Percentiles rank a stretch among this genome's conserved stretches.
Conservation (phyloP, 495 filamentous ascomycete species). For the Corynascus novoguineensis region DNA sequence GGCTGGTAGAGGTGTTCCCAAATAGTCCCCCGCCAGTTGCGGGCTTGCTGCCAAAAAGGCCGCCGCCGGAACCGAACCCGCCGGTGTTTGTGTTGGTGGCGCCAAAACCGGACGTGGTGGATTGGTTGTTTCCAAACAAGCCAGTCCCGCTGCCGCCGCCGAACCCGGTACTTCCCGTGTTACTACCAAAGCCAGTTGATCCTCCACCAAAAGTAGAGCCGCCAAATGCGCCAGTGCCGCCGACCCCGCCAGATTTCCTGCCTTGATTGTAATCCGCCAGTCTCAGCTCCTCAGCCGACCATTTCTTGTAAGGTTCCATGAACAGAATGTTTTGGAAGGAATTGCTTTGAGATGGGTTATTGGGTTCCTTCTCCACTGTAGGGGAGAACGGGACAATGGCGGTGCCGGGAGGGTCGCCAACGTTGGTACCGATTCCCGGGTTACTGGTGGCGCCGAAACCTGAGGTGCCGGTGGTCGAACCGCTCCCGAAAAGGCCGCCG, state of each 20-base stretch:
- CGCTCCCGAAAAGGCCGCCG: constrained; percentile 46
- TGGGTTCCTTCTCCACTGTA: constrained; percentile 73
- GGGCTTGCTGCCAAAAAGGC: constrained; percentile 45
- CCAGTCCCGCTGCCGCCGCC: constrained; percentile 43
- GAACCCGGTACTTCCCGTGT: constrained; percentile 46
- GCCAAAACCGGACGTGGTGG: constrained; percentile 37
- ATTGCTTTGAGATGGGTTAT: constrained; percentile 50
- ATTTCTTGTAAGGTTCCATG: constrained; percentile 79
- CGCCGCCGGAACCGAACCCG: constrained; percentile 43
- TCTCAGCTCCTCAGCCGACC: constrained; percentile 84
- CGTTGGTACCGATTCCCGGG: constrained; percentile 34
- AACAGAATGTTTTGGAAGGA: constrained; percentile 86
- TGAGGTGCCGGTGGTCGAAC: constrained; percentile 34
- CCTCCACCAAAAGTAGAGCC: constrained; percentile 46
- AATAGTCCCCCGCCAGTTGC: constrained; percentile 34
- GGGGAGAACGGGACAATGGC: constrained; percentile 66
- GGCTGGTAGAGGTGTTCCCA: constrained; percentile 24
- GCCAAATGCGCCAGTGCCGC: constrained; percentile 81
- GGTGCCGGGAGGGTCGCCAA: constrained; percentile 61
- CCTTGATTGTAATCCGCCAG: constrained; percentile 86
- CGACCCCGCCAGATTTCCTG: constrained; percentile 70
- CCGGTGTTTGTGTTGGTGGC: constrained; percentile 35
- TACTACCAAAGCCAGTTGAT: constrained; percentile 45
- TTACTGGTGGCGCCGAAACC: constrained; percentile 48
- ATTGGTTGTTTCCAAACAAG: constrained; percentile 40